Base-by-base conservation (phyloP, 345 rosid species). In the Dipteronia dyeriana region DNA sequence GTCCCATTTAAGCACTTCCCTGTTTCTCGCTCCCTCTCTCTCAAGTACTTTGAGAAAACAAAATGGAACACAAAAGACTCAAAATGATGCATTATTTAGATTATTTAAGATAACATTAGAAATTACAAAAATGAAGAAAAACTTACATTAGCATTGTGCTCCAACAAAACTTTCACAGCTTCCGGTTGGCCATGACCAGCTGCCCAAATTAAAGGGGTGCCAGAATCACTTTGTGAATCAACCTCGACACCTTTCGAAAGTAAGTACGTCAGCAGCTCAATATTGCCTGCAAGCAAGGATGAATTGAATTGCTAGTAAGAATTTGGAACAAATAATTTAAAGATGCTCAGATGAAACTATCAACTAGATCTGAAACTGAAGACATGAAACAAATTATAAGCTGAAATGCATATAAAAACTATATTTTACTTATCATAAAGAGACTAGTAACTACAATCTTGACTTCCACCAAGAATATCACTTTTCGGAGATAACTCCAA, bases 121-220 rank as follows among this genome's bases (percentile, higher is more conserved):
- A 29, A 7, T 56, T 60, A 41, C 6, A 68, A 9, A 7, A 17
- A 51, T 10, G 8, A 71, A 59, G 8, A 0, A 38, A 45, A 82
- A 31, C 70, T 84, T 89, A 93, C 99, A 83, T 92, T 80, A 43
- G 98, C 98, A 66, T 86, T 84, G 83, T 93, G 88, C 73, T 91
- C 90, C 76, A 93, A 85, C 73, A 95, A 85, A 80, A 93, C 86
- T 86, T 90, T 84, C 78, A 92, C 85, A 49, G 95, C 91, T 45
- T 93, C 96, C 25, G 71, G 86, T 72, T 95, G 94, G 51, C 80
- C 91, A 73, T 95, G 98, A 43, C 97, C 98, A 78, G 97, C 97
- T 79, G 97, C 97, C 97, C 97, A 94, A 51, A 94, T 78, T 70
- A 94, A 81, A 41, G 98, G 97, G 26, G 97, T 90, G 63, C 96